These are phyloP conservation scores for Penicillium manginii DNA, from an alignment of 495 filamentous ascomycete species.

Conservation along the genomic window DNA sequence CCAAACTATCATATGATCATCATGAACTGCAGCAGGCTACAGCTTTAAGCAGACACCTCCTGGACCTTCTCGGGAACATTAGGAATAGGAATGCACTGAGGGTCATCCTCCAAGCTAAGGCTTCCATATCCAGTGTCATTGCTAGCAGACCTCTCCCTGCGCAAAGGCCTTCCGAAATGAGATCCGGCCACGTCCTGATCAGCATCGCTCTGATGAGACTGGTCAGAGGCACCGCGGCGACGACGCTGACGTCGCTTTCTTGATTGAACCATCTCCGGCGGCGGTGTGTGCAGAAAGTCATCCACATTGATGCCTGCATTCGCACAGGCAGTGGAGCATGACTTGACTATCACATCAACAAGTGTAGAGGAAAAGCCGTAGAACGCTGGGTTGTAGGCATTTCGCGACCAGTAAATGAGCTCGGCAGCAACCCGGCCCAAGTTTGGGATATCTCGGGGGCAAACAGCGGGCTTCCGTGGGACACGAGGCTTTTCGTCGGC, in stretches of 20 bases:
- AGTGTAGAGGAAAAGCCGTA: constrained; percentile 47
- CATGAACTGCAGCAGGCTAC: neutral
- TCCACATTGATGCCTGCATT: constrained; percentile 44
- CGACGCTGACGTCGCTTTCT: constrained; percentile 19
- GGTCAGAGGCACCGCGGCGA: constrained; percentile 21
- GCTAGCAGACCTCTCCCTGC: constrained; percentile 29
- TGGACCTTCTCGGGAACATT: constrained; percentile 10
- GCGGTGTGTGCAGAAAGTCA: constrained; percentile 30
- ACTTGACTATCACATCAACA: constrained; percentile 44
- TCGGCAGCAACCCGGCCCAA: constrained; percentile 47
- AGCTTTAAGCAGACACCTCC: constrained; percentile 11
- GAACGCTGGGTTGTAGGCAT: constrained; percentile 52
- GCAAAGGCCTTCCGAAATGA: constrained; percentile 20
- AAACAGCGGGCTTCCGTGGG: constrained; percentile 15
- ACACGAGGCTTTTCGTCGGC: constrained; percentile 33
- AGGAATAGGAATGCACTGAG: constrained; percentile 2
- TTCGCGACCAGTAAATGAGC: constrained; percentile 51
- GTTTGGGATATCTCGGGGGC: constrained; percentile 39
- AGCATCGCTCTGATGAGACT: constrained; percentile 25
- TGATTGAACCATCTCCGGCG: constrained; percentile 10
- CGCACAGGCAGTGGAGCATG: constrained; percentile 43
- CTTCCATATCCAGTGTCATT: constrained; percentile 41
- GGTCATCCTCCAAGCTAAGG: constrained; percentile 33
- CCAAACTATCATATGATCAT: constrained; percentile 2
- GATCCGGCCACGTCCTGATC: constrained; percentile 22